phyloP scores from a whole-genome alignment of 2,329 filamentous ascomycete genomes.

The Neocatenulostroma microsporum region DNA sequence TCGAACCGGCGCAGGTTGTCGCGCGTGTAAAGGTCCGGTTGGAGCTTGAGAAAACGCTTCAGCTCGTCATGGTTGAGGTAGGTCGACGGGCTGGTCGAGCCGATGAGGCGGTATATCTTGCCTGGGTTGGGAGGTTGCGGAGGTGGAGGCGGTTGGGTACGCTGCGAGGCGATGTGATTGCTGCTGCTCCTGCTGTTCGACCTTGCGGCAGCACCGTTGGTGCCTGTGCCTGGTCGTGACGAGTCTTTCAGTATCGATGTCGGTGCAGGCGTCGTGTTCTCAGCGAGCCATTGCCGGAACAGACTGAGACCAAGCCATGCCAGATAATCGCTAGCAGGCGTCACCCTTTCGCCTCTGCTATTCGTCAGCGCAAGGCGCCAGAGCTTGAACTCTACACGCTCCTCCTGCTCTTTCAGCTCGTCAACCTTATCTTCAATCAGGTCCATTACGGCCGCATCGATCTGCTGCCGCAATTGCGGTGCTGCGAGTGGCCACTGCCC shows the following conservation, averaged over 20 bases:
- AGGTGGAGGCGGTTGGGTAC: conserved; percentile 21
- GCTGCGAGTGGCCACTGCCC: conserved; percentile 85
- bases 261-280: conserved; percentile 71
- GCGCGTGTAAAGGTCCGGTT: conserved; percentile 66
- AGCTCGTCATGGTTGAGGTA: conserved; percentile 82
- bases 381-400: conserved; percentile 69
- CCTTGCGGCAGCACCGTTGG: conserved; percentile 1
- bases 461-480: conserved; percentile 63
- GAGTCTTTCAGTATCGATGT: conserved; percentile 42
- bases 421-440: conserved; percentile 93
- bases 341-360: conserved; percentile 71
- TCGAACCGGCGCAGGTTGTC: conserved; percentile 85
- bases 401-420: conserved; percentile 75
- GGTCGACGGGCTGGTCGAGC: conserved; percentile 47
- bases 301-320: conserved; percentile 84
- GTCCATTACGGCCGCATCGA: conserved; percentile 72
- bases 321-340: conserved; percentile 68
- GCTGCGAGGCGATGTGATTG: conserved; percentile 24
- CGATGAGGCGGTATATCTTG: conserved; percentile 69
- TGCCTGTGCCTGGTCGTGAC: conserved; percentile 4
- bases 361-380: conserved; percentile 76
- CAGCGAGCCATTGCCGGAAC: conserved; percentile 88
- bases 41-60: conserved; percentile 72
- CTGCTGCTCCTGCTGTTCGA: conserved; percentile 12
- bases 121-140: conserved; percentile 46